phyloP scores from a whole-genome alignment of 352 stramenopile species.

The Phytophthora fragariae region DNA sequence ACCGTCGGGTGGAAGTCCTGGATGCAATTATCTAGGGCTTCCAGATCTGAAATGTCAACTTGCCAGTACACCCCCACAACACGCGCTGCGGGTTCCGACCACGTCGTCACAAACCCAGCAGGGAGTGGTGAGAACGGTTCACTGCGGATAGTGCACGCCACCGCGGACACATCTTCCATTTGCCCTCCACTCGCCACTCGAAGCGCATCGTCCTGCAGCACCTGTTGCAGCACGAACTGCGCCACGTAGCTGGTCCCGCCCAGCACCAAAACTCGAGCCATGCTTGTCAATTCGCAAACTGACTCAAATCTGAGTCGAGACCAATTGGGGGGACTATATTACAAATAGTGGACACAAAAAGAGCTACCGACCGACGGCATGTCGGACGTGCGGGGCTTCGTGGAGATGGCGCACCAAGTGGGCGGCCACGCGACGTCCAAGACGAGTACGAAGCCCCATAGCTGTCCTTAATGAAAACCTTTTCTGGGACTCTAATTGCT shows the following conservation, averaged over 20 bases:
- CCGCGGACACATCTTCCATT: not conserved
- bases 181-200: slow-evolving; percentile 3
- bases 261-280: slow-evolving; percentile 59
- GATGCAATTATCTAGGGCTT: slow-evolving; percentile 44
- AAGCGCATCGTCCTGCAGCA: slow-evolving; percentile 24
- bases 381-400: slow-evolving; percentile 36
- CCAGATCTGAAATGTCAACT: slow-evolving; percentile 46
- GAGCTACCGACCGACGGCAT: slow-evolving; percentile 2
- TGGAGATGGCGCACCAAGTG: slow-evolving; percentile 78
- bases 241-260: slow-evolving; percentile 72
- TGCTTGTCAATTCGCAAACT: slow-evolving; percentile 17
- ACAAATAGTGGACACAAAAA: not conserved
- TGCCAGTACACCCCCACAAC: slow-evolving; percentile 51
- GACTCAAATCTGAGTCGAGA: slow-evolving; percentile 14
- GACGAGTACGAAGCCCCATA: slow-evolving; percentile 45
- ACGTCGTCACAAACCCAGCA: slow-evolving; percentile 30
- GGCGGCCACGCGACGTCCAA: slow-evolving; percentile 79
- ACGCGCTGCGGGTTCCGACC: not conserved
- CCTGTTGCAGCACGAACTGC: slow-evolving; percentile 61
- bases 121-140: slow-evolving; percentile 29
- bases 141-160: slow-evolving; percentile 58
- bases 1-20: slow-evolving; percentile 48
- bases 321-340: slow-evolving; percentile 14
- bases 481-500: not conserved
- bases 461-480: not conserved